These are phyloP conservation scores for Phyllosticta paracitricarpa DNA, from an alignment of 2,329 filamentous ascomycete species.

Conservation along the genomic window DNA sequence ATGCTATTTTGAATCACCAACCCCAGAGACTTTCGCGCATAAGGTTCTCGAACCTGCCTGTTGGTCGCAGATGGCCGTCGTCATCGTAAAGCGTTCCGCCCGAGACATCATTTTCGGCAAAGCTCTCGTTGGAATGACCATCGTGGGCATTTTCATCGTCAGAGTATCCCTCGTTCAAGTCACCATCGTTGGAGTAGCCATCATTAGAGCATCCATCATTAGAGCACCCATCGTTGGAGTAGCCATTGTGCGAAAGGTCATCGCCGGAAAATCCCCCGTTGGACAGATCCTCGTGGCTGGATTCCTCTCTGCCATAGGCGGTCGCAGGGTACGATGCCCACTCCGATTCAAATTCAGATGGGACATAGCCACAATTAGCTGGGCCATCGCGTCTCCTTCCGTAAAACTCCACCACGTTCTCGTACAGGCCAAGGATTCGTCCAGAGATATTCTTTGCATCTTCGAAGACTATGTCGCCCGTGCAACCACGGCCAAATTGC, in stretches of 20 bases:
- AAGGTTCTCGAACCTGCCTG: background rate
- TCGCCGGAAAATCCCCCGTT: no score
- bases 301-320: background rate
- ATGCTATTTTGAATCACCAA: background rate
- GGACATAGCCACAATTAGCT: constrained; percentile 13
- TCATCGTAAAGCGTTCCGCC: background rate
- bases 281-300: background rate
- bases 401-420: constrained; percentile 18
- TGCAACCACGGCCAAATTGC: constrained; percentile 24
- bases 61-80: background rate
- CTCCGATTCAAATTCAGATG: constrained; percentile 20
- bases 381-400: constrained; percentile 17
- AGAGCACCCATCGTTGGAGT: no score
- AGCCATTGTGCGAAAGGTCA: no score
- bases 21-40: background rate
- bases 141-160: background rate
- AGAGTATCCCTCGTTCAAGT: no score
- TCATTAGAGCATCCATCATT: no score
- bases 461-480: constrained; percentile 24
- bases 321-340: constrained; percentile 8
- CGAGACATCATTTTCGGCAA: background rate
- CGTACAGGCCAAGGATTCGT: constrained; percentile 19
- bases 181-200: no score
- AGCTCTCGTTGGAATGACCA: background rate
- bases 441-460: constrained; percentile 14